Evolutionary conservation across 768 basidiomycete genomes (phyloP).

Genomic region (Ramaria sp.): DNA sequence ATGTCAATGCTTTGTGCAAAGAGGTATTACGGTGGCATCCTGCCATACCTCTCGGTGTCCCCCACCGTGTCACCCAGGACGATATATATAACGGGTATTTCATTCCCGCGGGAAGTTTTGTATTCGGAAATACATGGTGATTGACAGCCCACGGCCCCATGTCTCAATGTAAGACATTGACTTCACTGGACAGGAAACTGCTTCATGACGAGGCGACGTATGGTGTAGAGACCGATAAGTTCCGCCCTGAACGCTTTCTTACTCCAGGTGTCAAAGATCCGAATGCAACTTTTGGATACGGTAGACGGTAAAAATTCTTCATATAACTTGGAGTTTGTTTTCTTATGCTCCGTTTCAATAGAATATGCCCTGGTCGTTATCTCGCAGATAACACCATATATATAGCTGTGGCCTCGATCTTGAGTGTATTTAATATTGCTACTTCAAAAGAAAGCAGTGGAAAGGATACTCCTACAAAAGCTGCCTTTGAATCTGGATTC

Average conservation of each 20-base stretch:
- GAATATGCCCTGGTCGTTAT: no score
- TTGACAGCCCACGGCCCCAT: not conserved
- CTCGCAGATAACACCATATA: no score
- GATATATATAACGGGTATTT: slow-evolving; percentile 8
- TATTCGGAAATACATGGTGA: slow-evolving; percentile 9
- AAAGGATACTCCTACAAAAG: slow-evolving; percentile 13
- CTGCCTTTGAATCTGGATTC: not conserved
- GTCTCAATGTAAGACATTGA: not conserved
- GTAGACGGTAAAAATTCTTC: slow-evolving; percentile 9
- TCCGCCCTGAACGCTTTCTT: slow-evolving; percentile 28
- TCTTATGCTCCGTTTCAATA: not conserved
- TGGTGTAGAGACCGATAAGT: slow-evolving; percentile 24
- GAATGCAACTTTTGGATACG: slow-evolving; percentile 16
- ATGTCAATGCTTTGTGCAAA: slow-evolving; percentile 15
- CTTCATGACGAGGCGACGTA: no score
- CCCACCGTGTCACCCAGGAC: slow-evolving; percentile 5
- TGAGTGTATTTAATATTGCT: slow-evolving; percentile 9
- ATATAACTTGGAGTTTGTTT: no score
- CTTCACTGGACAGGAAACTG: slow-evolving; percentile 13
- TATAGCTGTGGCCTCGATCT: no score
- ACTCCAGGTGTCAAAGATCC: no score
- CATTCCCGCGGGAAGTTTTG: slow-evolving; percentile 5
- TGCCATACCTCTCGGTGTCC: not conserved
- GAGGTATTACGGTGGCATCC: slow-evolving; percentile 23
- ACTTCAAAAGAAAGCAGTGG: slow-evolving; percentile 20